Conservation (phyloP, 495 filamentous ascomycete species). For the Lasiosphaeriaceae sp. region DNA sequence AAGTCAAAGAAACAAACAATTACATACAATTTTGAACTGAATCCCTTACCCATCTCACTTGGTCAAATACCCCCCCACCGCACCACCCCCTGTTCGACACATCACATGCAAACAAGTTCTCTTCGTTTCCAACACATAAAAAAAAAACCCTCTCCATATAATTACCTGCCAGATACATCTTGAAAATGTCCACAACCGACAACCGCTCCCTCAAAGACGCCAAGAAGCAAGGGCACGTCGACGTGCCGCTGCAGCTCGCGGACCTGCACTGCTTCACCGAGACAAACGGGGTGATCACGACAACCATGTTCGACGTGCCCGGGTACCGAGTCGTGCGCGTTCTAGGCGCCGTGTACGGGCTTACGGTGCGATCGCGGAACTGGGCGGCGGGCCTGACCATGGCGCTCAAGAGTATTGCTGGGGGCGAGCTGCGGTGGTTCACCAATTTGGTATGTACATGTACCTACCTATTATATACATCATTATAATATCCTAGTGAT, state of each 20-base stretch:
- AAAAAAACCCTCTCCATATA: not conserved
- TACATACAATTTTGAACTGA: no score
- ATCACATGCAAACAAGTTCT: no score
- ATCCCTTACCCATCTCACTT: no score
- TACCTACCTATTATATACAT: not conserved
- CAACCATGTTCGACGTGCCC: conserved; percentile 51
- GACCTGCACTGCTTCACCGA: conserved; percentile 57
- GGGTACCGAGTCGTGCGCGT: conserved; percentile 54
- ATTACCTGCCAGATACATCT: not conserved
- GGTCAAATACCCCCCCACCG: no score
- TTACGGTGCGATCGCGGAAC: conserved; percentile 57
- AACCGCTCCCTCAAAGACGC: conserved; percentile 12
- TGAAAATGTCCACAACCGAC: conserved; percentile 15
- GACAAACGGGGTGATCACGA: conserved; percentile 55
- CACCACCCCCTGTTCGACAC: no score
- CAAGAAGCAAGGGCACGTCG: conserved; percentile 13
- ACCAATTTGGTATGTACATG: conserved; percentile 42
- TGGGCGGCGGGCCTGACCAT: conserved; percentile 39
- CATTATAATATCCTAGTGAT: no score
- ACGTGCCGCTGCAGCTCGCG: conserved; percentile 31
- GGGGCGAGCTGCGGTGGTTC: conserved; percentile 55
- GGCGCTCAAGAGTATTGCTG: conserved; percentile 48
- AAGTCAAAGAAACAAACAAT: no score
- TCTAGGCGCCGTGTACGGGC: conserved; percentile 57
- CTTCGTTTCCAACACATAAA: no score